Evolutionary conservation across 768 basidiomycete species (phyloP), one percentile per base, ranked within the genome.

Genomic region (Kwoniella botswanensis): DNA sequence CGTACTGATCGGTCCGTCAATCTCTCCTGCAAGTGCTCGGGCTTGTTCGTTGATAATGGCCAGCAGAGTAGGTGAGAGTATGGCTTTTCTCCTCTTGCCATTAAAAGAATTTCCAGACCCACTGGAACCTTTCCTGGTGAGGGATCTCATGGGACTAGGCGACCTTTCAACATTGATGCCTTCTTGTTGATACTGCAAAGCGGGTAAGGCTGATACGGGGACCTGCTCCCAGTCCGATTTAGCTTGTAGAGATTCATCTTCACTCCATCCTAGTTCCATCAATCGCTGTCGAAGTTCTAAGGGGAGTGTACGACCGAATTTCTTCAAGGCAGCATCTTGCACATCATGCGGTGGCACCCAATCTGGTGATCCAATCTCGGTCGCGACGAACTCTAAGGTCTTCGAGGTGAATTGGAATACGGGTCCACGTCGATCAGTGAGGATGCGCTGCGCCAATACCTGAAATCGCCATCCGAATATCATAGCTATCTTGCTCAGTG

Each of bases 221-320:
- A 76, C 60, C 22, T 65, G 46, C 22, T 73, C 70, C 67, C 63
- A 66, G 41, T 76, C 77, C 9, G 63, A 71, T 26, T 70, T 70
- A 13, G 55, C 68, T n/a, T 64, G 42, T 7, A 74, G 35, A 9
- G 58, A 21, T 24, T 56, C 62, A 43, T 78, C 71, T 44, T 80
- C 75, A 58, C 71, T 75, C 79, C 79, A 80, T 12, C 79, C 79
- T 4, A 80, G 65, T 42, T 76, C 79, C 74, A 78, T 71, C 57
- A 80, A 65, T 10, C 74, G 68, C 43, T 80, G 79, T 26, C 79
- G 42, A 13, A 78, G 56, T 53, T 80, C 79, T 18, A 78, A 60
- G 0, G 77, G 77, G 13, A 80, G 64, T 12, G 65, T 71, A 12
- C 42, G 62, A 2, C 79, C 79, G 56, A 72, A 80, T 50, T 72